Percentiles rank a stretch among this genome's conserved stretches.
Conservation (phyloP, 2,329 filamentous ascomycete species). For the Lasiodiplodia gonubiensis region DNA sequence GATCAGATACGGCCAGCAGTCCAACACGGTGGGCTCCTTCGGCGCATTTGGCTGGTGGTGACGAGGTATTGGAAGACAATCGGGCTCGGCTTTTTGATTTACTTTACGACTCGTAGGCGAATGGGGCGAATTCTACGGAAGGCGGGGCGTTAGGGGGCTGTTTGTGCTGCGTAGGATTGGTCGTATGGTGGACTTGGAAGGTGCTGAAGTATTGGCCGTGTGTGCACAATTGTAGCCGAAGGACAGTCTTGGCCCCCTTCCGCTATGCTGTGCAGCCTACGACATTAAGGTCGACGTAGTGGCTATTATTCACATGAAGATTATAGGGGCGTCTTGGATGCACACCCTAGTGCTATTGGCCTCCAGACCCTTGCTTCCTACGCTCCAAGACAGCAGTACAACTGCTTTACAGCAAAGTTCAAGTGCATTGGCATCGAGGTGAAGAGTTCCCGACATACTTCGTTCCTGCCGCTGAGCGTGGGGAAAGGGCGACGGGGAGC, state of each 20-base stretch:
- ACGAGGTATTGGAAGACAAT: neutral
- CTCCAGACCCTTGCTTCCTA: no score
- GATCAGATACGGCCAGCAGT: conserved; percentile 47
- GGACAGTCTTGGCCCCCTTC: neutral
- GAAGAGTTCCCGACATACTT: no score
- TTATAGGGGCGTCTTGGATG: neutral
- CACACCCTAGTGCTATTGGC: no score
- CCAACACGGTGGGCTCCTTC: conserved; percentile 50
- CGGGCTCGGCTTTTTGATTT: neutral
- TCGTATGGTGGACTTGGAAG: neutral
- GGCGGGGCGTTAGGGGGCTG: neutral
- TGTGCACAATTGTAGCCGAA: neutral
- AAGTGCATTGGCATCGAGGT: neutral
- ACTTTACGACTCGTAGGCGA: neutral
- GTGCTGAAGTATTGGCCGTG: neutral
- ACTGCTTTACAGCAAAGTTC: no score
- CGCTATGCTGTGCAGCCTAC: neutral
- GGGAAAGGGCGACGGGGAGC: neutral
- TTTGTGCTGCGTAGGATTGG: neutral
- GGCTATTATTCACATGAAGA: neutral
- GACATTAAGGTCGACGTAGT: neutral
- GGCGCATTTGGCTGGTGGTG: conserved; percentile 53
- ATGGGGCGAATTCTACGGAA: neutral
- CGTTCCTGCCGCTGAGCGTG: neutral
- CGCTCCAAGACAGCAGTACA: no score